Evolutionary conservation across 176 grass and related monocot species (phyloP).

Genomic region (Elymus sibiricus): DNA sequence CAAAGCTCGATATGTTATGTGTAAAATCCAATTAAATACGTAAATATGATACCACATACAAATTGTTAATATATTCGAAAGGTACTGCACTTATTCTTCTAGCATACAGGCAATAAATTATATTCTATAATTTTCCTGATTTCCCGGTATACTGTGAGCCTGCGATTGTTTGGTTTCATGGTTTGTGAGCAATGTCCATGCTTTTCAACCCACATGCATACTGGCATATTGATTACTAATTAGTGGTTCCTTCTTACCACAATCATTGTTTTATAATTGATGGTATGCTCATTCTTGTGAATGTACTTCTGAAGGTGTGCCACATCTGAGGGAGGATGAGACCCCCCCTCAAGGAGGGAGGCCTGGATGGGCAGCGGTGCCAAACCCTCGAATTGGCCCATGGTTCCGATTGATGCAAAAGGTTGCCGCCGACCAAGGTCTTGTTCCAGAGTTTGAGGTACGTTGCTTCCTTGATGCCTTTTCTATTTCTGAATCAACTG

Average conservation of each 20-base stretch:
- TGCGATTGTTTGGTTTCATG: not conserved
- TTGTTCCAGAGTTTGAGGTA: constrained; percentile 95
- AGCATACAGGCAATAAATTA: not conserved
- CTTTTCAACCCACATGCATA: not conserved
- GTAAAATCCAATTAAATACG: not conserved
- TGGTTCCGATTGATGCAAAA: constrained; percentile 79
- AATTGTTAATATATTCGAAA: not conserved
- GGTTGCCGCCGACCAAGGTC: constrained; percentile 60
- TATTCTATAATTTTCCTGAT: not conserved
- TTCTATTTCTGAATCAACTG: not conserved
- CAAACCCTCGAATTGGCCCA: constrained; percentile 79
- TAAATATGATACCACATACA: not conserved
- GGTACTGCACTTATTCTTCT: not conserved
- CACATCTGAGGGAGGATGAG: constrained; percentile 78
- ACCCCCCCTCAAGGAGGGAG: constrained; percentile 70
- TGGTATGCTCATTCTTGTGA: not conserved
- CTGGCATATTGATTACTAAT: not conserved
- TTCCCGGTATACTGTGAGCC: not conserved
- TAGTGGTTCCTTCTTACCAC: not conserved
- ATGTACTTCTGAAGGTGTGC: constrained; percentile 49
- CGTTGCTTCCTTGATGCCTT: not conserved
- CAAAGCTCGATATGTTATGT: constrained; percentile 1
- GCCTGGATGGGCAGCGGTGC: constrained; percentile 77
- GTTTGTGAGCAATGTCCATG: not conserved
- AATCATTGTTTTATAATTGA: not conserved